Conservation (phyloP, 805 yeast genomes). For the Grigorovia yakushimaensis region DNA sequence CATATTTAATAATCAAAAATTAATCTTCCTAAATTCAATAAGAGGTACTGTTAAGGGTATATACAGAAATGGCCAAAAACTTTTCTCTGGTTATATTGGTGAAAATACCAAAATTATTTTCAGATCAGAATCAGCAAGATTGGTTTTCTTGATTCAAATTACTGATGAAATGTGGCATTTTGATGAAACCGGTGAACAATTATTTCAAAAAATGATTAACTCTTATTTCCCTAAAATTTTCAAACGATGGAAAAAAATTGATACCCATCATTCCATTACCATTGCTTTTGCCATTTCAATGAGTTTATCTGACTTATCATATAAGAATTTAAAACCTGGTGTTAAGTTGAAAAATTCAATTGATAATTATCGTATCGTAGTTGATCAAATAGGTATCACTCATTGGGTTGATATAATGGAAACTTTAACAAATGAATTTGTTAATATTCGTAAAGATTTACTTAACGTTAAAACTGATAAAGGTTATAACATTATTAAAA, state of each 20-base stretch:
- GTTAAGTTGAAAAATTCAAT: conserved; percentile 56
- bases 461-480: conserved; percentile 33
- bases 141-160: conserved; percentile 76
- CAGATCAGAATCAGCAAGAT: conserved; percentile 82
- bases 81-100: conserved; percentile 69
- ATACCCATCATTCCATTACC: conserved; percentile 84
- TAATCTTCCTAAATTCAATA: conserved; percentile 52
- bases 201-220: conserved; percentile 86
- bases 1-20: conserved; percentile 53
- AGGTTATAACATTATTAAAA: conserved; percentile 36
- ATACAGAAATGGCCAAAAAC: conserved; percentile 53
- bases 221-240: conserved; percentile 87
- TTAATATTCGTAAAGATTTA: conserved; percentile 69
- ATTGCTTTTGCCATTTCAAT: conserved; percentile 79
- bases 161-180: conserved; percentile 97
- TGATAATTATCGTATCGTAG: conserved; percentile 88
- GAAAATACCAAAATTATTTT: conserved; percentile 69
- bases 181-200: conserved; percentile 90
- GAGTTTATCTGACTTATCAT: conserved; percentile 41
- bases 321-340: conserved; percentile 57
- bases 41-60: conserved; percentile 57
- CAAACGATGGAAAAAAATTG: conserved; percentile 75
- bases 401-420: conserved; percentile 93
- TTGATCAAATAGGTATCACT: conserved; percentile 81
- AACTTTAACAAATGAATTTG: conserved; percentile 72